Percentiles rank a stretch among this genome's conserved stretches.
phyloP scores from a whole-genome alignment of 495 filamentous ascomycete species.

The Platismatia glauca region DNA sequence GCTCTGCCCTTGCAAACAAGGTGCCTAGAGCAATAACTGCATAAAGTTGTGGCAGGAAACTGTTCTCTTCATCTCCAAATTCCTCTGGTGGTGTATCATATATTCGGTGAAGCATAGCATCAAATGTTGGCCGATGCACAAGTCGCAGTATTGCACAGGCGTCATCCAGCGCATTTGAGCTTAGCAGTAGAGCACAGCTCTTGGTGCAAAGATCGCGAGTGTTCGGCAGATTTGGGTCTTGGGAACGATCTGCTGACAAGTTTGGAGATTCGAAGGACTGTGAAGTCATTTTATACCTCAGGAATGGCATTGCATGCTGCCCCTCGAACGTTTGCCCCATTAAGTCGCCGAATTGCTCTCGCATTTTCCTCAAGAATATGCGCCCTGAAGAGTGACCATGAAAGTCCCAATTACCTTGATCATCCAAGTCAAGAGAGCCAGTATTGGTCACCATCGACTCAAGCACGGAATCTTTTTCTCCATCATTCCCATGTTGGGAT shows the following conservation, averaged over 20 bases:
- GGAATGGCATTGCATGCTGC: conserved; percentile 11
- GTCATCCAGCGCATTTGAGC: conserved; percentile 70
- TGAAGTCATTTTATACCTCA: conserved; percentile 40
- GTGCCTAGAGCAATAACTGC: conserved; percentile 77
- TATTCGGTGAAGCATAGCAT: conserved; percentile 63
- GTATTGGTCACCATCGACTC: conserved; percentile 93
- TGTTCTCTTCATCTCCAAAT: conserved; percentile 64
- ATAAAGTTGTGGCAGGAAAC: conserved; percentile 77
- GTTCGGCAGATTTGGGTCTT: conserved; percentile 42
- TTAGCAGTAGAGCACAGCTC: conserved; percentile 57
- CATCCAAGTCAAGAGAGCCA: conserved; percentile 83
- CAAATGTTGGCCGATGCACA: conserved; percentile 84
- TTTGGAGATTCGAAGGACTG: conserved; percentile 58
- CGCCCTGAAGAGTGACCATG: conserved; percentile 88
- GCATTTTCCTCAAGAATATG: conserved; percentile 74
- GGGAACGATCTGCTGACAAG: conserved; percentile 52
- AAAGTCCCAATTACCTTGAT: conserved; percentile 88
- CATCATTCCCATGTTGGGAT: conserved; percentile 10
- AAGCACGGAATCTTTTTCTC: conserved; percentile 67
- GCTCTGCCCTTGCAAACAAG: conserved; percentile 55
- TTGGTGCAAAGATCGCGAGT: conserved; percentile 63
- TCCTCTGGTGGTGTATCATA: conserved; percentile 64
- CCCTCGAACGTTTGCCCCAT: conserved; percentile 34
- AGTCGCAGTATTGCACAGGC: conserved; percentile 76
- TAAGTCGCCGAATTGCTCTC: conserved; percentile 73